Evolutionary conservation across 208 protist species (phyloP), one percentile per base, ranked within the genome.

Genomic region (Willaertia magna): DNA sequence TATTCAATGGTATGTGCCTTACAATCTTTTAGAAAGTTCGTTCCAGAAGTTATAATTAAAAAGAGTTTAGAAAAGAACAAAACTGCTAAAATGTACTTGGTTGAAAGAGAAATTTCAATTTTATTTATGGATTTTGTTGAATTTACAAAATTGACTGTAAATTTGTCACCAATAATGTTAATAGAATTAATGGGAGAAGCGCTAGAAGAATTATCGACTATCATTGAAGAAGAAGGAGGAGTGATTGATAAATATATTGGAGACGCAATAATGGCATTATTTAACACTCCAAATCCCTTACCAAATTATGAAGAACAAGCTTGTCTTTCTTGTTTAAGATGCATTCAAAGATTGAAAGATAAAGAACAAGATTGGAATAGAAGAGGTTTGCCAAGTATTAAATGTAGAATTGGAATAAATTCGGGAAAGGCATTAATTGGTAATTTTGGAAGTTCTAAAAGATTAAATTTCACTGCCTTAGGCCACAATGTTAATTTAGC

Each of bases 241-340:
- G 22, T 85, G 42, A 46, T 85, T 43, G 79, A 85, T n/a, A 85
- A 85, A 46, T 85, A 34, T 40, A 52, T 85, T 74, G 79, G 79
- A 61, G 79, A 85, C 18, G 39, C 30, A n/a, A 9, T 51, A 9
- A 85, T 85, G 79, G 79, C 79, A 18, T 26, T 85, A 4, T 85
- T 61, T 26, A 85, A 85, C 34, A 74, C 39, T 43, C 46, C 43
- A 6, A 44, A 30, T 22, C 39, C 74, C 18, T 14, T 43, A 18
- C 30, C 39, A 26, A 16, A 85, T 61, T 42, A 85, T 52, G 79
- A 30, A 14, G 30, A 47, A 43, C 79, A 46, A 22, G 79, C 79
- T 55, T 61, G 79, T 43, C n/a, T n/a, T n/a, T n/a, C n/a, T n/a
- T n/a, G n/a, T n/a, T n/a, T n/a, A n/a, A n/a, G n/a, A n/a, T n/a